Evolutionary conservation across 176 grass and related monocot species (phyloP), one percentile per base, ranked within the genome.

Genomic region (Aegilops sharonensis): DNA sequence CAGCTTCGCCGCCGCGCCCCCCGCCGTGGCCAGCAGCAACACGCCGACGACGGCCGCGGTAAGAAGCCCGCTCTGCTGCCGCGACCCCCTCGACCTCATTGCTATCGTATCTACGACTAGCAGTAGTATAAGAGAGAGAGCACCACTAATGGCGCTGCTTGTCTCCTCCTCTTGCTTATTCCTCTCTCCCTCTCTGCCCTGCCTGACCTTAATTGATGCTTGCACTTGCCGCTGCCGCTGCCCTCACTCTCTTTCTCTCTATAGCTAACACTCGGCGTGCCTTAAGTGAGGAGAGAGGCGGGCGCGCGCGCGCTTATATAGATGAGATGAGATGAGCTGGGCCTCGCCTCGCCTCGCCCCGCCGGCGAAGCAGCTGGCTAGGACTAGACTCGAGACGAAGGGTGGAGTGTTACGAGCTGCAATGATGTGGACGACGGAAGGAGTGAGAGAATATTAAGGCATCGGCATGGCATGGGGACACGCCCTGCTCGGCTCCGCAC

Each of bases 241-340:
- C 68, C 15, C 27, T 29, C 47, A 20, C 72, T 20, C 18, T 42
- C 39, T 9, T 9, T 42, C 40, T 1, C 21, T 1, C 39, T 17
- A 2, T 4, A 10, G 37, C 17, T 13, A 80, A 88, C 54, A 60
- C 60, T 54, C 27, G 60, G 75, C 72, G 72, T 88, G 81, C 39
- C 87, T 88, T 88, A 85, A 88, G 89, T 78, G 86, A 43, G 85
- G 82, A 88, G 78, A 85, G 86, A 78, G 64, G 86, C 50, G 23
- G 2, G 82, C 9, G 78, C 37, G 82, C 9, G 77, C 37, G 40
- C 3, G 78, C 50, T 85, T 91, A 88, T 81, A 91, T 91, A 91
- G 89, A 91, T 71, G 84, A 80, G 15, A 2, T 0, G 72, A 59
- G 61, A 0, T 13, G 43, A 79, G 77, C 40, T 72, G 52, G 54